Evolutionary conservation across 2,329 filamentous ascomycete genomes (phyloP).

Genomic region (Elsinoe perseae): DNA sequence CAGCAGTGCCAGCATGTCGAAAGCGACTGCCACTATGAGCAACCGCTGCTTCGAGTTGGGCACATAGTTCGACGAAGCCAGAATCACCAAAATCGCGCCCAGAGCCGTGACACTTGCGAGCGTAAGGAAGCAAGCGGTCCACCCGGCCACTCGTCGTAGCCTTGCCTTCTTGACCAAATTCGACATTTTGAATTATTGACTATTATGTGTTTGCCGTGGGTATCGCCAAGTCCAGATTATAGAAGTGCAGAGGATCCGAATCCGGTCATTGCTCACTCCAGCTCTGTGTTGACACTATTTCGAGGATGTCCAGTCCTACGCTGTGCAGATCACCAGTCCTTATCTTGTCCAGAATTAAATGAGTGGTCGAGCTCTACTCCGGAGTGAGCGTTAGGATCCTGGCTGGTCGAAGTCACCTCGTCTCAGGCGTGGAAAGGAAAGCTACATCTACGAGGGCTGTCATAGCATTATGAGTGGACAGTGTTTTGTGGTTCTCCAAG

Average conservation of each 20-base stretch:
- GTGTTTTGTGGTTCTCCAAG: slow-evolving; percentile 9
- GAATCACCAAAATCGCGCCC: neutral
- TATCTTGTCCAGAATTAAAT: neutral
- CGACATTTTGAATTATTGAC: neutral
- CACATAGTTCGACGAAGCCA: neutral
- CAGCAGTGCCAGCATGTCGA: slow-evolving; percentile 20
- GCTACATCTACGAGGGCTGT: neutral
- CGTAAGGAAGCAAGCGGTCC: slow-evolving; percentile 1
- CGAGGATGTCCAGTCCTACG: neutral
- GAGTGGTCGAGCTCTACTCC: neutral
- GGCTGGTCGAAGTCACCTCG: neutral
- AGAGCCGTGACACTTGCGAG: slow-evolving; percentile 2
- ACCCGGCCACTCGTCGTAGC: neutral
- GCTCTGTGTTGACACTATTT: neutral
- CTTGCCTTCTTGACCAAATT: neutral
- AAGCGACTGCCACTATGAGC: slow-evolving; percentile 19
- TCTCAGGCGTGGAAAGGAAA: neutral
- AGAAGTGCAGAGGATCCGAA: neutral
- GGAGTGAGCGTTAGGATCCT: neutral
- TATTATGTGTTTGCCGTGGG: neutral
- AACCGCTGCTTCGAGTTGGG: neutral
- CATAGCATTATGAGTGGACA: slow-evolving; percentile 2
- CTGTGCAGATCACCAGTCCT: neutral
- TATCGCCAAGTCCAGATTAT: neutral
- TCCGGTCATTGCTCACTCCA: neutral